Evolutionary conservation across 257 asterid genomes (phyloP).

Genomic region (Nicotiana noctiflora): DNA sequence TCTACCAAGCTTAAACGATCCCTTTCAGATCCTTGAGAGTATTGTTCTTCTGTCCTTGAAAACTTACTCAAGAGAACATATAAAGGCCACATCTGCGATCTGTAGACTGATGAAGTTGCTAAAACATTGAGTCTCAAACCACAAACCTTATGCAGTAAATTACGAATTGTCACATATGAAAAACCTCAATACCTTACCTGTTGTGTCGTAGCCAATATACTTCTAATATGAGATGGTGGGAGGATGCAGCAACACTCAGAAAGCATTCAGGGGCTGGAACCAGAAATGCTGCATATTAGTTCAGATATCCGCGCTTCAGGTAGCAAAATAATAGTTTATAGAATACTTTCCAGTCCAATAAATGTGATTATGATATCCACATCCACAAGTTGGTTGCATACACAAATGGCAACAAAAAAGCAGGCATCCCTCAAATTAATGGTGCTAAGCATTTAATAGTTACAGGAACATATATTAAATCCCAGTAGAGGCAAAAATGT

Average conservation of each 20-base stretch:
- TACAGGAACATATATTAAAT: neutral
- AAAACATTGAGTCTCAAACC: neutral
- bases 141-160: neutral
- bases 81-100: conserved; percentile 66
- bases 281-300: neutral
- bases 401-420: neutral
- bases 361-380: neutral
- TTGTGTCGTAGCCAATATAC: neutral
- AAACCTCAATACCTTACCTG: neutral
- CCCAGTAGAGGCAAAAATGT: neutral
- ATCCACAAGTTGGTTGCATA: neutral
- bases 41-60: conserved; percentile 53
- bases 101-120: neutral
- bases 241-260: neutral
- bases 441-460: neutral
- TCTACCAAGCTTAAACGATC: conserved; percentile 33
- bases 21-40: conserved; percentile 30
- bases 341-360: neutral
- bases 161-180: neutral
- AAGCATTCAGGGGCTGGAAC: neutral
- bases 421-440: neutral
- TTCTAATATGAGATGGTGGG: neutral
- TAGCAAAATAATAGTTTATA: neutral
- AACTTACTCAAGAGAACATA: conserved; percentile 58
- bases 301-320: neutral